Evolutionary conservation across 1,284 basidiomycete genomes (phyloP).

Genomic region (Stereum hirsutum): DNA sequence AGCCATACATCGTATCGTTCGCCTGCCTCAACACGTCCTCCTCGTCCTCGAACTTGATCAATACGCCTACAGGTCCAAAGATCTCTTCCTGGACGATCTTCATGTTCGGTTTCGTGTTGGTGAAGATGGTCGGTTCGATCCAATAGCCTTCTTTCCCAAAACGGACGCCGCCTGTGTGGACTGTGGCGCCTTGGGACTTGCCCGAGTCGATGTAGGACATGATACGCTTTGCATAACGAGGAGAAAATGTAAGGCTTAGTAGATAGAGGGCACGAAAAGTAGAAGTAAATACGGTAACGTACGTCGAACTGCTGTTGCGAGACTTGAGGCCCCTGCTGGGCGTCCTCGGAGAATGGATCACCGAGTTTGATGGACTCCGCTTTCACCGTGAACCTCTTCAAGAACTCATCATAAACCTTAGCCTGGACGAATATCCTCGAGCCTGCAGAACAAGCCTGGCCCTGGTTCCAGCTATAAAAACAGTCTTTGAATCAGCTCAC

Average conservation of each 20-base stretch:
- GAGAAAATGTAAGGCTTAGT: constrained; percentile 18
- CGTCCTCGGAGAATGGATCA: constrained; percentile 68
- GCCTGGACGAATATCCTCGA: constrained; percentile 83
- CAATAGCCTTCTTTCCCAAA: constrained; percentile 70
- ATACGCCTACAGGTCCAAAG: constrained; percentile 77
- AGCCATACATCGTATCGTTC: constrained; percentile 83
- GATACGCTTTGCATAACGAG: constrained; percentile 59
- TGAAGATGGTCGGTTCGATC: constrained; percentile 84
- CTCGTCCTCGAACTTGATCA: constrained; percentile 67
- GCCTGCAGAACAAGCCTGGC: constrained; percentile 81
- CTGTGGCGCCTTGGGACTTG: constrained; percentile 75
- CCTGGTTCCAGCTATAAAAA: constrained; percentile 58
- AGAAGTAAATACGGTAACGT: constrained; percentile 9
- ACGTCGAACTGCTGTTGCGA: constrained; percentile 62
- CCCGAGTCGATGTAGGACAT: constrained; percentile 87
- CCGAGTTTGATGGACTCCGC: constrained; percentile 57
- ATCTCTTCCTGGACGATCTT: constrained; percentile 89
- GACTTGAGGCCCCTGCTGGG: constrained; percentile 87
- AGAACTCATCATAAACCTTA: constrained; percentile 74
- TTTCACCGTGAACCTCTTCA: constrained; percentile 48
- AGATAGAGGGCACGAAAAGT: too few species aligned
- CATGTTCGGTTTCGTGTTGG: constrained; percentile 69
- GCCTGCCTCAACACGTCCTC: constrained; percentile 62
- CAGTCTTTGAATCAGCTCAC: constrained; percentile 1
- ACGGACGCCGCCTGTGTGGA: constrained; percentile 71